phyloP scores from a whole-genome alignment of 306 rosid species.

The Prunus mume region DNA sequence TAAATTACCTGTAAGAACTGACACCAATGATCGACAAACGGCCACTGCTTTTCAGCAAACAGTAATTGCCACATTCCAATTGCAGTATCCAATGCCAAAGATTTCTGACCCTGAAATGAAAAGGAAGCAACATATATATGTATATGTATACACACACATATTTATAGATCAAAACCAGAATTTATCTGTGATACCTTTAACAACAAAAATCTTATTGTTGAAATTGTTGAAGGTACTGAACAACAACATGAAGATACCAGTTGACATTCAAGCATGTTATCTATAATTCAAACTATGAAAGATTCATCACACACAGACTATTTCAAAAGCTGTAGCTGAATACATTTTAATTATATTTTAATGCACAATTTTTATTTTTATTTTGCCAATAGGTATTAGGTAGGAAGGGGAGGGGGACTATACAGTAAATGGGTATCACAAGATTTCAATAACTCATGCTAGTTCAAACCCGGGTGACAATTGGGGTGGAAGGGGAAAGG shows the following conservation, averaged over 20 bases:
- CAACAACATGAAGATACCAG: not conserved
- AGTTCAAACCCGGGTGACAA: no score
- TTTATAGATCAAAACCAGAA: not conserved
- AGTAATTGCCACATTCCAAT: conserved; percentile 99
- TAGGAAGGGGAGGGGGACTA: no score
- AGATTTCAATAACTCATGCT: no score
- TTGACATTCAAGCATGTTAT: not conserved
- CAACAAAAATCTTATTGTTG: not conserved
- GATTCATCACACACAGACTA: not conserved
- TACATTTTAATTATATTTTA: not conserved
- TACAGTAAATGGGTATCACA: no score
- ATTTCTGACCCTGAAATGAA: conserved; percentile 88
- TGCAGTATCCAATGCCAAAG: conserved; percentile 97
- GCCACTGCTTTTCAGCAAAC: conserved; percentile 98
- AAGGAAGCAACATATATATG: conserved; percentile 4
- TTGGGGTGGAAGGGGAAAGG: no score
- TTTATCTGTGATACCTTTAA: not conserved
- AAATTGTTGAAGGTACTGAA: not conserved
- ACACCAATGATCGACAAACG: conserved; percentile 94
- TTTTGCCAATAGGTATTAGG: no score
- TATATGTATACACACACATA: not conserved
- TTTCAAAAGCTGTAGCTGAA: not conserved
- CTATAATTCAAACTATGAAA: not conserved
- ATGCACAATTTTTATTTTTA: no score
- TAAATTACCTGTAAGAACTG: conserved; percentile 86